These are phyloP conservation scores for Castanopsis chinensis DNA, from an alignment of 306 rosid species.

Conservation along the genomic window DNA sequence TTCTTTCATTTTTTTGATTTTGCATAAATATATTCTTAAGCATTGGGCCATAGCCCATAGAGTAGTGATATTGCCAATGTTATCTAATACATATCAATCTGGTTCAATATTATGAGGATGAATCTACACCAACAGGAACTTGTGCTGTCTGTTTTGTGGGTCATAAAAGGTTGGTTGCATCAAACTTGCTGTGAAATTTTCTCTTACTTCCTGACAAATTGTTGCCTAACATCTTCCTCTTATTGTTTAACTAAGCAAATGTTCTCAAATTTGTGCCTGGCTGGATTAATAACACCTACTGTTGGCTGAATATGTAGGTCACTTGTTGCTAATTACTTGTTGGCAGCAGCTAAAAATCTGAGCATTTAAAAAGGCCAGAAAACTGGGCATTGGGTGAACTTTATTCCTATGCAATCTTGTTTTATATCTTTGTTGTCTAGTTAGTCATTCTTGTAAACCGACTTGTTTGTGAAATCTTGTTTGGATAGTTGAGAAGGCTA, in stretches of 20 bases:
- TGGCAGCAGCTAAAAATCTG: conserved; percentile 91
- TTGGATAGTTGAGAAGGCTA: conserved; percentile 60
- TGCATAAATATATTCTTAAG: neutral
- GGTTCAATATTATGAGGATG: conserved; percentile 90
- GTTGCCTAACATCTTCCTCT: neutral
- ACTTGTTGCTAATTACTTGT: conserved; percentile 85
- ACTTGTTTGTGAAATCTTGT: neutral
- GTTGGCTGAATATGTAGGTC: conserved; percentile 48
- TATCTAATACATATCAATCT: conserved; percentile 14
- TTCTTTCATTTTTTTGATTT: neutral
- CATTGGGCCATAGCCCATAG: neutral
- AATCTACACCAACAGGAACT: conserved; percentile 84
- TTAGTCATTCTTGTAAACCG: neutral
- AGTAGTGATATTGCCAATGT: neutral
- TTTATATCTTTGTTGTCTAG: neutral
- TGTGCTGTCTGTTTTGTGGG: conserved; percentile 94
- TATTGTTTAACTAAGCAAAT: neutral
- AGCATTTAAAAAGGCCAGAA: conserved; percentile 82
- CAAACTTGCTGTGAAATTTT: neutral
- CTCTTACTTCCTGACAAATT: neutral
- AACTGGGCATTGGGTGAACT: conserved; percentile 87
- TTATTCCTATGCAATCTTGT: neutral
- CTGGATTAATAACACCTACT: neutral
- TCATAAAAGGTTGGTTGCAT: conserved; percentile 65
- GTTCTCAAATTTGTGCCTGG: neutral